Evolutionary conservation across 2,329 filamentous ascomycete species (phyloP), one percentile per base, ranked within the genome.

Genomic region (Fusarium decemcellulare): DNA sequence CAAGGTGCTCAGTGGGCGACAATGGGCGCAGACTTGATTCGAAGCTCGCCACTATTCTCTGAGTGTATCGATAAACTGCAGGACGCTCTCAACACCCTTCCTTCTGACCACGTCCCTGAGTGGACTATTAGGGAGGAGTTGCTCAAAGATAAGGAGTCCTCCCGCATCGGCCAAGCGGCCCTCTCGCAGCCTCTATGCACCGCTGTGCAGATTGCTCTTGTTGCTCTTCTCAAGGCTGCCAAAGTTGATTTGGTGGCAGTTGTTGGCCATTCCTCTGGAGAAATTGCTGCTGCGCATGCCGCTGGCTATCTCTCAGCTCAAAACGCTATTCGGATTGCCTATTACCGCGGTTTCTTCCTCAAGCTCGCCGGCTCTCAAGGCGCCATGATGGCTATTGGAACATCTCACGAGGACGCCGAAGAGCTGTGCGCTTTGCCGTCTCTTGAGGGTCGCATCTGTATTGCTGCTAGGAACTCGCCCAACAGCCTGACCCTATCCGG

Each of bases 211-310:
- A 62, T 78, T 4, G 61, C 72, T 2, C 56, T 79, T 1, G 71
- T 79, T 8, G 73, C 78, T 8, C 58, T 76, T 2, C 65, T 79
- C 1, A 39, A 59, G 0, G 62, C 72, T 0, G 79, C 78, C 6
- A 78, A 78, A 4, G 58, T 85, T 16, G 46, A 54, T 0, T 78
- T 82, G 7, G 39, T 62, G 2, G 78, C 76, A 2, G 82, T 84
- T 0, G 77, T 85, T 4, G 85, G 85, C 3, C 85, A 87, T 67
- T 86, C 84, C 0, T 83, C 81, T 0, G 85, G 85, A 2, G 85
- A 87, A 65, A 86, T 87, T 15, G 84, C 74, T 1, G 84, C 84
- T 0, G 85, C 83, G 0, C 88, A 86, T 65, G 83, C 84, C 0
- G 81, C 83, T 0, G 85, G 84, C 0, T 75, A 80, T 16, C 56